Evolutionary conservation across 345 rosid species (phyloP).

Genomic region (Bruguiera parviflora): DNA sequence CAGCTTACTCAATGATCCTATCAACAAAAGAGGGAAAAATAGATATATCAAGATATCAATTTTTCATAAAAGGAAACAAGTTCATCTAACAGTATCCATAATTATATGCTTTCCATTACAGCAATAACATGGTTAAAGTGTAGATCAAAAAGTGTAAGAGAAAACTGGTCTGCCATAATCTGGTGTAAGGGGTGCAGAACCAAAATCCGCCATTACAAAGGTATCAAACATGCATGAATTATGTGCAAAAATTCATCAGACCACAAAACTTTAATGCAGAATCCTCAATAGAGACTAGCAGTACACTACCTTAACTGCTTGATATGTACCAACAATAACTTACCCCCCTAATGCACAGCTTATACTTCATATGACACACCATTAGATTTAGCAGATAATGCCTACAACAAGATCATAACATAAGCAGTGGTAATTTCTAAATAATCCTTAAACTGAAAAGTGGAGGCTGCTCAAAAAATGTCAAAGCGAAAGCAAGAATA

Average conservation of each 20-base stretch:
- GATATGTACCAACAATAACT: too few relatives aligned
- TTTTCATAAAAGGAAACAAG: not conserved
- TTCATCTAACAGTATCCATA: not conserved
- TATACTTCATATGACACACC: too few relatives aligned
- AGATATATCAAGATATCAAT: not conserved
- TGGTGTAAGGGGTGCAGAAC: slow-evolving; percentile 66
- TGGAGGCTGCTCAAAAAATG: not conserved
- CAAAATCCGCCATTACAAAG: slow-evolving; percentile 36
- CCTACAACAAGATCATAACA: too few relatives aligned
- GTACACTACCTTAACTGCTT: too few relatives aligned
- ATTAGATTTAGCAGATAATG: too few relatives aligned
- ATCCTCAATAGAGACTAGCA: too few relatives aligned
- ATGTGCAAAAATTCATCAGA: not conserved
- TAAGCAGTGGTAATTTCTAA: too few relatives aligned
- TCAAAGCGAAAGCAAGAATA: not conserved
- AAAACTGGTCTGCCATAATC: slow-evolving; percentile 62
- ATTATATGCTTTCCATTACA: slow-evolving; percentile 68
- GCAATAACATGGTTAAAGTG: slow-evolving; percentile 58
- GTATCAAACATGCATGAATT: too few relatives aligned
- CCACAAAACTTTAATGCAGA: not conserved
- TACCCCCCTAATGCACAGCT: too few relatives aligned
- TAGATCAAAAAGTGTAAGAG: slow-evolving; percentile 69
- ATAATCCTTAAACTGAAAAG: too few relatives aligned
- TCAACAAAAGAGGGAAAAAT: slow-evolving; percentile 8
- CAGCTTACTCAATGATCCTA: slow-evolving; percentile 63